These are phyloP conservation scores for Thinopyrum obtusiflorum DNA, from an alignment of 202 grass and related monocot species.

Conservation along the genomic window DNA sequence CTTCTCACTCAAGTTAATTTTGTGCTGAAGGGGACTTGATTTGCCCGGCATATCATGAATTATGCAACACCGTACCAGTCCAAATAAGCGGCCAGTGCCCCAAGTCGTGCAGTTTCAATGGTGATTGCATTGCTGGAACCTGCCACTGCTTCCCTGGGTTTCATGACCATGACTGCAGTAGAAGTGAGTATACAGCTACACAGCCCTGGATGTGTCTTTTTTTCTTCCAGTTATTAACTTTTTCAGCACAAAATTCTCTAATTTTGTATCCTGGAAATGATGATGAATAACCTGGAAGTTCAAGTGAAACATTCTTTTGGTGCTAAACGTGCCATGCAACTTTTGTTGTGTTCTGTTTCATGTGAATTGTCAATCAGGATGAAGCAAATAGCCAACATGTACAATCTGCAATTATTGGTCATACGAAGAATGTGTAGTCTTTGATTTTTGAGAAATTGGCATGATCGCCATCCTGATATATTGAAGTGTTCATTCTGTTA, in stretches of 20 bases:
- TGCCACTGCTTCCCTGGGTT: constrained; percentile 97
- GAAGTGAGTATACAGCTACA: constrained; percentile 50
- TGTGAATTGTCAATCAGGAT: neutral
- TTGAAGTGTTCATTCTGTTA: constrained; percentile 18
- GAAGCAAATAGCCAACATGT: neutral
- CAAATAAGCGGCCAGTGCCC: constrained; percentile 66
- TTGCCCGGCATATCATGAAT: constrained; percentile 88
- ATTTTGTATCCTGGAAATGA: neutral
- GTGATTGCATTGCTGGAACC: constrained; percentile 85
- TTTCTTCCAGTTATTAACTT: neutral
- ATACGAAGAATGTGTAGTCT: constrained; percentile 3
- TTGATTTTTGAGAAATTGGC: neutral
- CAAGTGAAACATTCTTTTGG: neutral
- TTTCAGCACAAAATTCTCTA: constrained; percentile 2
- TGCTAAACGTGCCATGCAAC: neutral
- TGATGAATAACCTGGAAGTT: neutral
- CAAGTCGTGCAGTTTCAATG: constrained; percentile 75
- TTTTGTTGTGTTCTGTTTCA: constrained; percentile 2
- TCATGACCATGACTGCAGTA: constrained; percentile 75
- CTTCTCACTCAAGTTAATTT: constrained; percentile 37
- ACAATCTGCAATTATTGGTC: neutral
- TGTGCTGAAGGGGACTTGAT: constrained; percentile 86
- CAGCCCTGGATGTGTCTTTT: neutral
- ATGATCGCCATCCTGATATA: neutral
- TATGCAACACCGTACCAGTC: constrained; percentile 54